Percentiles rank a stretch among this genome's conserved stretches.
Conservation (phyloP, 164 flowering plant genomes). For the Liriodendron chinense region DNA sequence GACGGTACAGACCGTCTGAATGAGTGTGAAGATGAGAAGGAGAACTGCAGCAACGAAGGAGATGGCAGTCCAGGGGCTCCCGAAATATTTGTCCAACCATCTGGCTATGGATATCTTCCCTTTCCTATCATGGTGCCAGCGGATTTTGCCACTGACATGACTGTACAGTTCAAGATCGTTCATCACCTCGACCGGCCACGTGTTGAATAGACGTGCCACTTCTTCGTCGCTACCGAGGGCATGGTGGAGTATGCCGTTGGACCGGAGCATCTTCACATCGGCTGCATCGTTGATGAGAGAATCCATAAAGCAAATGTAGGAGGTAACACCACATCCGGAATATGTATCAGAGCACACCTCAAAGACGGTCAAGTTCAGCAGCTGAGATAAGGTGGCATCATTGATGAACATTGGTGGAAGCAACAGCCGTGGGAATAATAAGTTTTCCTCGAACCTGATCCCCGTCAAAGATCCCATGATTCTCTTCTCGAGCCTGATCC, state of each 20-base stretch:
- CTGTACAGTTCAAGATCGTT: background rate
- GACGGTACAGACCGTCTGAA: background rate
- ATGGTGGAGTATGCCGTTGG: background rate
- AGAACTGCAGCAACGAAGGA: background rate
- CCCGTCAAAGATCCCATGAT: background rate
- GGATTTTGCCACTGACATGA: background rate
- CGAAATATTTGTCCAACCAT: background rate
- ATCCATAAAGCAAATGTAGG: constrained; percentile 17
- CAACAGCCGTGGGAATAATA: no score
- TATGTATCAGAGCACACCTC: background rate
- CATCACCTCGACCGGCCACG: constrained; percentile 13
- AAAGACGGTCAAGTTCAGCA: constrained; percentile 5
- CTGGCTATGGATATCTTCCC: constrained; percentile 5
- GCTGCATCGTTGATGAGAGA: background rate
- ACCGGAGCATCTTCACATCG: background rate
- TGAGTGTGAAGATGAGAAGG: background rate
- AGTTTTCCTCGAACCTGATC: background rate
- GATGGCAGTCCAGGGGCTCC: constrained; percentile 6
- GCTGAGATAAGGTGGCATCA: background rate
- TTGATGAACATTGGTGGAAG: no score
- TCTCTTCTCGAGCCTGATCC: background rate
- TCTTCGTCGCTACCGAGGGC: constrained; percentile 18
- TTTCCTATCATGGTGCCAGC: background rate
- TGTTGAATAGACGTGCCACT: constrained; percentile 25
- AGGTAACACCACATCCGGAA: background rate